Evolutionary conservation across 305 asterid species (phyloP).

Genomic region (Solanum hybrid): DNA sequence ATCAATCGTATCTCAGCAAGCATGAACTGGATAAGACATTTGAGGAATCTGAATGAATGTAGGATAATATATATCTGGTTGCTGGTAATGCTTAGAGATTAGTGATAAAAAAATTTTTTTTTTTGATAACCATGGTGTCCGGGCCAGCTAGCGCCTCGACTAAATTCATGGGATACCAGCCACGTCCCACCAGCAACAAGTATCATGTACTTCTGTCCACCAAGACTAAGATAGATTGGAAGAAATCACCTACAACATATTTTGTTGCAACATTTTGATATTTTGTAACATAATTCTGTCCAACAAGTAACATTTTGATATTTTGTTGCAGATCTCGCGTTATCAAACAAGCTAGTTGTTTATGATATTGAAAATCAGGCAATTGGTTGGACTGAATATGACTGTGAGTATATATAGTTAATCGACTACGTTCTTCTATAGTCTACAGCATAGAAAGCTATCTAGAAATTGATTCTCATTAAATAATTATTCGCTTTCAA

Average conservation of each 20-base stretch:
- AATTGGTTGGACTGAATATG: constrained; percentile 36
- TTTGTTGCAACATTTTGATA: neutral
- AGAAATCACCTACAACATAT: neutral
- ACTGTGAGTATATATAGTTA: constrained; percentile 24
- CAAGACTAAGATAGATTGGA: neutral
- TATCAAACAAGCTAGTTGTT: constrained; percentile 29
- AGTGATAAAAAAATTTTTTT: neutral
- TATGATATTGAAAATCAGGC: constrained; percentile 35
- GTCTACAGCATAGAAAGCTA: neutral
- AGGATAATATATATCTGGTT: neutral
- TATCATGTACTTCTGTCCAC: neutral
- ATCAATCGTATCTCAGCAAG: neutral
- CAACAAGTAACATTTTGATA: neutral
- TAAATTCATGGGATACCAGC: neutral
- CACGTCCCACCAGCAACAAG: neutral
- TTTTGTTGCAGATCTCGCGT: constrained; percentile 27
- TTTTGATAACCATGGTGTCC: neutral
- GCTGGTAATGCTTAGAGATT: neutral
- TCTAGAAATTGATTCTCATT: neutral
- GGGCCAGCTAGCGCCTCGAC: neutral
- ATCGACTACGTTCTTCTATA: neutral
- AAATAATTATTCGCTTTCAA: neutral
- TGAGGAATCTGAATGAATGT: neutral
- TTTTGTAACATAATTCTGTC: neutral
- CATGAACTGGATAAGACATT: neutral